phyloP scores from a whole-genome alignment of 768 basidiomycete genomes.

The Galerina sulciceps region DNA sequence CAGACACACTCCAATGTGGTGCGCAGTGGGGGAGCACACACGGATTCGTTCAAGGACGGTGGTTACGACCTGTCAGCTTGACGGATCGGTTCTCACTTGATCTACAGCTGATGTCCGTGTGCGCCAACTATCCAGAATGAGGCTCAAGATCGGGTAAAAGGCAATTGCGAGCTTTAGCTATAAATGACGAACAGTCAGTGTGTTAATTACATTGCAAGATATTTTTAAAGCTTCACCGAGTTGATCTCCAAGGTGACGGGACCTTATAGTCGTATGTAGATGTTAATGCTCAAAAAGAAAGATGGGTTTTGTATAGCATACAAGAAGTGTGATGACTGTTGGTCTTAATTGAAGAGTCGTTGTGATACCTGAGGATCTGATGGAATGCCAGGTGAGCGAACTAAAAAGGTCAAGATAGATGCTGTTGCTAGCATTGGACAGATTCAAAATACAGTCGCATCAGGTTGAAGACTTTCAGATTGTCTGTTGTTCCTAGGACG shows the following conservation, averaged over 20 bases:
- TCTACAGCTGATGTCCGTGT: too few relatives aligned
- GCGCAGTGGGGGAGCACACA: neutral
- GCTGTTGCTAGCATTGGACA: neutral
- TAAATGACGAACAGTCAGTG: neutral
- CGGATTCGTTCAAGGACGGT: neutral
- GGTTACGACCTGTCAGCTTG: conserved; percentile 6
- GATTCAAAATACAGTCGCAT: neutral
- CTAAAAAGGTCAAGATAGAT: neutral
- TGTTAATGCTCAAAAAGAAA: too few relatives aligned
- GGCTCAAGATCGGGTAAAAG: too few relatives aligned
- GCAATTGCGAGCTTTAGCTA: neutral
- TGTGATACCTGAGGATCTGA: neutral
- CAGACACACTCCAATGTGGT: neutral
- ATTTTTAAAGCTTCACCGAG: neutral
- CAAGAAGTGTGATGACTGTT: too few relatives aligned
- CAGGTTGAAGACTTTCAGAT: neutral
- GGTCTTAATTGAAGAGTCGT: neutral
- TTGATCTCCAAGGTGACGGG: neutral
- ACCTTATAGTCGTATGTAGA: neutral
- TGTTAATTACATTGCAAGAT: neutral
- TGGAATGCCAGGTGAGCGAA: too few relatives aligned
- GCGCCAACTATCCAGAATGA: neutral
- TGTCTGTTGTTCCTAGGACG: neutral
- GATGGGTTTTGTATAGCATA: too few relatives aligned
- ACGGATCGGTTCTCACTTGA: neutral